Base-by-base conservation (phyloP, 768 basidiomycete species). In the Trametes cingulata region DNA sequence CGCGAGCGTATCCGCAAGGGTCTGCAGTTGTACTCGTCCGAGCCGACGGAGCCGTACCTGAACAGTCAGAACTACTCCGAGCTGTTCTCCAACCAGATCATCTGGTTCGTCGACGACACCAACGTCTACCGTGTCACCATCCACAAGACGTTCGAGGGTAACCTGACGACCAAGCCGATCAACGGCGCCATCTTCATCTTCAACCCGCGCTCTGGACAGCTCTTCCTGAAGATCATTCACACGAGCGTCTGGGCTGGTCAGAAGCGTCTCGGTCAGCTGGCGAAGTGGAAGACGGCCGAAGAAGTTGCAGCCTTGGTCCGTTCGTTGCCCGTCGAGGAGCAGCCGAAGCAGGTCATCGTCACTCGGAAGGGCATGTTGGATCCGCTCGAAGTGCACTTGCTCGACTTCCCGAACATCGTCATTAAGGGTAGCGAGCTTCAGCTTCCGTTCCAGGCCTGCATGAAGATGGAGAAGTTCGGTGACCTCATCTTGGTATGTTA, bases 221-320 rank as follows among this genome's bases (percentile, higher is more conserved):
- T 98, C 36, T 98, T 98, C 87, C 75, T 99, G 74, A 99, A 99
- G 80, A 90, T 99, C 75, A 99, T 99, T 62, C 97, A 99, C 74
- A 99, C 97, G 2, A 98, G 95, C 69, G 97, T 98, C n/a, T 99
- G 97, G 97, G 97, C 97, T 57, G 97, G 97, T 70, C 97, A 99
- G 76, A 99, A 99, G 75, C 97, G 97, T 88, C 86, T 99, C 49
- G 97, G 97, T 58, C 97, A 99, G 75, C 83, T 98, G 50, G 97
- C 97, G 37, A 99, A 98, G 77, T 98, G 97, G 95, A 97, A 97
- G 79, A 98, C 96, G 6, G 97, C 97, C 17, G 97, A 99, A 86
- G 97, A 99, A 88, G 97, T 98, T 10, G 97, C 97, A 36, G 97
- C 97, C 0, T 77, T 98, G 67, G 91, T 98, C 64, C 93, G 97